phyloP scores from a whole-genome alignment of 2,329 filamentous ascomycete genomes.

The Epichloe gansuensis region DNA sequence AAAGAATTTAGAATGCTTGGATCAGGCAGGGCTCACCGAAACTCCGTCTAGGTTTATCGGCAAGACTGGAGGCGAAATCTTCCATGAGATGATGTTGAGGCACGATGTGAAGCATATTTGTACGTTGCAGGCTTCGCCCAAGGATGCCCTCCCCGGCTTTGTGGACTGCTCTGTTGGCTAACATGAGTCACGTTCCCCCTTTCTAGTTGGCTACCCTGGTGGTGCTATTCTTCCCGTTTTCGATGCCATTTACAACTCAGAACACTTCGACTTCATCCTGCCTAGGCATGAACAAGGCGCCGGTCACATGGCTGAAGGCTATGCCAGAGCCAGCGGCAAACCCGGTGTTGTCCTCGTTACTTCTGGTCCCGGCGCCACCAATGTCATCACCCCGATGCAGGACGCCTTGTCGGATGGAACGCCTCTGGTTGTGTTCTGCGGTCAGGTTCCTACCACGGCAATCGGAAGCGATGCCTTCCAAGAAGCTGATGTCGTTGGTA shows the following conservation, averaged over 20 bases:
- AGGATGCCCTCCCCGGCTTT: no score
- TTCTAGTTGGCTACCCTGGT: constrained; percentile 71
- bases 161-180: constrained; percentile 9
- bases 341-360: constrained; percentile 94
- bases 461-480: constrained; percentile 97
- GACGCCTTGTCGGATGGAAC: constrained; percentile 92
- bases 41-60: constrained; percentile 60
- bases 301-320: constrained; percentile 97
- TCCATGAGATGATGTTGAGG: constrained; percentile 98
- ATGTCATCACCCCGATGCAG: constrained; percentile 92
- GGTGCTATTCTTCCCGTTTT: constrained; percentile 96
- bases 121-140: constrained; percentile 34
- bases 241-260: constrained; percentile 96
- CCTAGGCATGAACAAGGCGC: constrained; percentile 95
- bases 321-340: constrained; percentile 84
- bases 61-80: constrained; percentile 90
- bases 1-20: neutral
- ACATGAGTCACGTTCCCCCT: constrained; percentile 8
- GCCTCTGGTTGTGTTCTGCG: constrained; percentile 88
- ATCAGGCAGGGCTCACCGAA: neutral
- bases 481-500: constrained; percentile 87
- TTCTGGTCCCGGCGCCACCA: constrained; percentile 90
- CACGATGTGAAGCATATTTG: constrained; percentile 88
- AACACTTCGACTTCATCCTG: constrained; percentile 91
- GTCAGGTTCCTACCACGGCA: constrained; percentile 78